Conservation (phyloP, 2,329 filamentous ascomycete species). For the Talaromyces verruculosus region DNA sequence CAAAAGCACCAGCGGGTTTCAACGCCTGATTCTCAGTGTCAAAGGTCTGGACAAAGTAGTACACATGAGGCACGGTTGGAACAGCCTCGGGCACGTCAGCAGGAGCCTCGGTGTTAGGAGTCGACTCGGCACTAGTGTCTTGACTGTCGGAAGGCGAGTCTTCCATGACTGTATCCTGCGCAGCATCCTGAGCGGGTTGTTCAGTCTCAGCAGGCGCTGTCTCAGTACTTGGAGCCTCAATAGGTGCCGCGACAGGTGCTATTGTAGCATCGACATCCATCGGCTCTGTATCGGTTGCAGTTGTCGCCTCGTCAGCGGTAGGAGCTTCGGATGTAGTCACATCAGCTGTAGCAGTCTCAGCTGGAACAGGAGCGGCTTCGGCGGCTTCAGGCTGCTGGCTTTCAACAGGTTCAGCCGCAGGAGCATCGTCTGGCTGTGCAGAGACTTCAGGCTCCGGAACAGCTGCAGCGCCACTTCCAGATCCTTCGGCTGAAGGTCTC, state of each 20-base stretch:
- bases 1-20: conserved; percentile 43
- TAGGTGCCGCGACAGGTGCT: conserved; percentile 5
- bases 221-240: neutral
- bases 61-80: conserved; percentile 40
- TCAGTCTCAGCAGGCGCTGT: neutral
- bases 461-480: conserved; percentile 9
- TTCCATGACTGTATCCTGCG: conserved; percentile 22
- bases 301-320: conserved; percentile 31
- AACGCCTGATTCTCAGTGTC: conserved; percentile 51
- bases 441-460: neutral
- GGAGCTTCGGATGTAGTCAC: conserved; percentile 16
- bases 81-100: conserved; percentile 23
- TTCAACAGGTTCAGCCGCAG: neutral
- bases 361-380: conserved; percentile 14
- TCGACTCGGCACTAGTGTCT: conserved; percentile 12
- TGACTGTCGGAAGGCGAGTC: conserved; percentile 22
- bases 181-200: conserved; percentile 16
- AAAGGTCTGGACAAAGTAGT: conserved; percentile 54
- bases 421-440: neutral
- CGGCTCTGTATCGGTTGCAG: conserved; percentile 31
- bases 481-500: conserved; percentile 16
- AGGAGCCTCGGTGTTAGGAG: conserved; percentile 7
- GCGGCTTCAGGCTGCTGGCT: conserved; percentile 8
- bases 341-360: conserved; percentile 10
- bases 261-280: conserved; percentile 25